A percentile compares a stretch with the other conserved stretches of the same genome.
Evolutionary conservation across 305 asterid species (phyloP).

Genomic region (Solanum chacoense): DNA sequence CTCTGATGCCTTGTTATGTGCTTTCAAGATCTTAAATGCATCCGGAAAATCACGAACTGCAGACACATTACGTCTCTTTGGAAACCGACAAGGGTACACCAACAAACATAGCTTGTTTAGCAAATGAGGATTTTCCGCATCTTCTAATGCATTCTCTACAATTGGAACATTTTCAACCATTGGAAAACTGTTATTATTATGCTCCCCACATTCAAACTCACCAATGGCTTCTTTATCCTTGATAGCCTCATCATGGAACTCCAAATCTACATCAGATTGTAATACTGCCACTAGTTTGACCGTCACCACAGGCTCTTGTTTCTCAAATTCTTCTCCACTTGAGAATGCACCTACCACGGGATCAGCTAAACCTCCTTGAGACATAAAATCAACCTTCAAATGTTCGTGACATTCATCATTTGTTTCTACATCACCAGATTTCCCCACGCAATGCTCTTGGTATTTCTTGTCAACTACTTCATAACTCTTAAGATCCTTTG

Average conservation of each 20-base stretch:
- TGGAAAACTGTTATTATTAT: not conserved
- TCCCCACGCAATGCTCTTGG: not conserved
- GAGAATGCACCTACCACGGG: not conserved
- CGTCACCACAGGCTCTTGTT: not conserved
- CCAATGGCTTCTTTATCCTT: not conserved
- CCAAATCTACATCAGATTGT: not conserved
- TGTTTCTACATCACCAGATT: not conserved
- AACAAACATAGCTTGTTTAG: not conserved
- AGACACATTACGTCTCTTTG: conserved; percentile 1
- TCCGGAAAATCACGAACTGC: conserved; percentile 8
- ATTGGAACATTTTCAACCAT: not conserved
- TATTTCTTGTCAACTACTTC: not conserved
- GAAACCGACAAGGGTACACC: not conserved
- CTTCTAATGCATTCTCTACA: not conserved
- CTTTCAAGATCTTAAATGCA: not conserved
- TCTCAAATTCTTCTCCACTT: not conserved
- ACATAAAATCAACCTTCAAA: not conserved
- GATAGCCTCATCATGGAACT: not conserved
- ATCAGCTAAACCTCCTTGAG: not conserved
- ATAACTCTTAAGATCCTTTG: not conserved
- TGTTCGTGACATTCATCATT: not conserved
- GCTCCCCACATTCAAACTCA: not conserved
- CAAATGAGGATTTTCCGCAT: not conserved
- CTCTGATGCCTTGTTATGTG: not conserved
- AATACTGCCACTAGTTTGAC: not conserved